Evolutionary conservation across 2,329 filamentous ascomycete species (phyloP).

Genomic region (Penicillium expansum): DNA sequence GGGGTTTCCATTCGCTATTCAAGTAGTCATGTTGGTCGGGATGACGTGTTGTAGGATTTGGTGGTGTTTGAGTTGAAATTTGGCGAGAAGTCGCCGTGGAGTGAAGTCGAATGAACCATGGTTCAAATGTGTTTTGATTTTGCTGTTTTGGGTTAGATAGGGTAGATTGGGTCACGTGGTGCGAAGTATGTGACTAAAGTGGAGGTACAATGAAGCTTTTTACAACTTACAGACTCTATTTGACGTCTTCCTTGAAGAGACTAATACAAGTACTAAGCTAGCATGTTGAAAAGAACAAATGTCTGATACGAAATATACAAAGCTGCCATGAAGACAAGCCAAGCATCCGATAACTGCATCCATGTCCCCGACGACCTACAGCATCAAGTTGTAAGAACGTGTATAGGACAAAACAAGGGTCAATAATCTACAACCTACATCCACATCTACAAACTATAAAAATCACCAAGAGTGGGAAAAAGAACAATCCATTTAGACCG

Average conservation of each 20-base stretch:
- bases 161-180: constrained; percentile 16
- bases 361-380: too few species aligned
- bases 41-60: background rate
- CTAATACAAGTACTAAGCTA: too few species aligned
- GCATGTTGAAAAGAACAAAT: too few species aligned
- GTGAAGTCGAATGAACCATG: constrained; percentile 16
- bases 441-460: background rate
- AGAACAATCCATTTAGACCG: constrained; percentile 4
- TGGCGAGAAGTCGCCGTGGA: constrained; percentile 7
- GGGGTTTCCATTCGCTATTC: background rate
- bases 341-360: background rate
- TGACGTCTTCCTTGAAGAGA: background rate
- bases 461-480: background rate
- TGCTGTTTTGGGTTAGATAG: constrained; percentile 26
- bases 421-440: background rate
- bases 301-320: too few species aligned
- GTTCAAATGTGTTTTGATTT: constrained; percentile 24
- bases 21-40: background rate
- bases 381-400: too few species aligned
- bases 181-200: background rate
- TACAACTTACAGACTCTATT: background rate
- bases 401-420: background rate
- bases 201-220: background rate
- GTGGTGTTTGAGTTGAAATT: background rate
- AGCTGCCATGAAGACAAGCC: background rate